Evolutionary conservation across 495 filamentous ascomycete species (phyloP).

Genomic region (Peziza echinospora): DNA sequence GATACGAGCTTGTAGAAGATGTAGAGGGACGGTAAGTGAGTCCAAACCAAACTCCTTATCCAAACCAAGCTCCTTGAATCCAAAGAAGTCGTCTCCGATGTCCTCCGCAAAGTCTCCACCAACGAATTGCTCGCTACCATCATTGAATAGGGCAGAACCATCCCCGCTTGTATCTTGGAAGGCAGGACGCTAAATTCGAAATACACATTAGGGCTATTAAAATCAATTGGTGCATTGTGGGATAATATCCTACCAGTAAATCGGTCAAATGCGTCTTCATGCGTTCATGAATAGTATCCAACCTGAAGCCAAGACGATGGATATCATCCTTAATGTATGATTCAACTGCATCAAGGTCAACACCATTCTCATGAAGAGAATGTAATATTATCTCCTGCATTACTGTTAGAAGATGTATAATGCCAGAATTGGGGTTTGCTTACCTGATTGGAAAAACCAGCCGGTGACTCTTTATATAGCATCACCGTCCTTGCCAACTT

Average conservation of each 20-base stretch:
- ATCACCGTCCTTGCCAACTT: constrained; percentile 62
- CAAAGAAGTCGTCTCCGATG: constrained; percentile 95
- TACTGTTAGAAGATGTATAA: no score
- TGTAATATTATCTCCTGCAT: constrained; percentile 71
- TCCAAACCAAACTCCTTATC: constrained; percentile 73
- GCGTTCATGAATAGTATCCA: constrained; percentile 68
- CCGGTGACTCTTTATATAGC: constrained; percentile 57
- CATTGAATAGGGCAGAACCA: constrained; percentile 74
- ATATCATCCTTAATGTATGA: constrained; percentile 84
- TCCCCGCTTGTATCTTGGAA: constrained; percentile 60
- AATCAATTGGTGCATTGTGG: not conserved
- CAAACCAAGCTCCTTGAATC: constrained; percentile 85
- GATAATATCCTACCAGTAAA: constrained; percentile 31
- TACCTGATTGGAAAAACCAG: constrained; percentile 25
- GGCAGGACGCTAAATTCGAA: constrained; percentile 49
- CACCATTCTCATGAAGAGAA: constrained; percentile 57
- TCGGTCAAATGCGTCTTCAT: constrained; percentile 80
- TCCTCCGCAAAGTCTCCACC: constrained; percentile 94
- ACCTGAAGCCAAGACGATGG: constrained; percentile 65
- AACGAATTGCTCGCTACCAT: constrained; percentile 93
- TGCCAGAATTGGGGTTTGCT: not conserved
- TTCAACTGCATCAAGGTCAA: constrained; percentile 62
- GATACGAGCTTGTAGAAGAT: constrained; percentile 82
- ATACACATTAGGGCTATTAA: no score
- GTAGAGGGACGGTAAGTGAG: constrained; percentile 72